Percentiles rank a stretch among this genome's conserved stretches.
These are phyloP conservation scores for Kandelia obovata DNA, from an alignment of 345 rosid species.

Conservation along the genomic window DNA sequence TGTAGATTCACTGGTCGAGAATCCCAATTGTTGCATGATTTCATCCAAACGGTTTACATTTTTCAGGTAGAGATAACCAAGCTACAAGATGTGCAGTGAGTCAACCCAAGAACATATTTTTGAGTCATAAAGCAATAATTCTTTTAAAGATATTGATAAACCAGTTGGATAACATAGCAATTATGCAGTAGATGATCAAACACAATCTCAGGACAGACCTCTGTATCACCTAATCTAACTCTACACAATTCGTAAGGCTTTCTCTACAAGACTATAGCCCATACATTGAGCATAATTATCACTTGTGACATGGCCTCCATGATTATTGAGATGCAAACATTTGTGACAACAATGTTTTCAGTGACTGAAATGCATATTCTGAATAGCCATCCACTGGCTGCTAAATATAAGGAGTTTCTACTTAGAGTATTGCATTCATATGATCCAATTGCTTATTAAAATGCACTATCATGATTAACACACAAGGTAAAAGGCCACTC, in stretches of 20 bases:
- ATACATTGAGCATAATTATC: not conserved
- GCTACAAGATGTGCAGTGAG: conserved; percentile 32
- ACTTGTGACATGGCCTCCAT: not conserved
- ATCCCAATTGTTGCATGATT: conserved; percentile 78
- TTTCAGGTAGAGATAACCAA: conserved; percentile 78
- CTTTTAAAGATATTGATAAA: not conserved
- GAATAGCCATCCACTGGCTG: not conserved
- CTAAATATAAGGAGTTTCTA: not conserved
- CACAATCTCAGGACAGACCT: not conserved
- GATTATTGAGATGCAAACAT: not conserved
- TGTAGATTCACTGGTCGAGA: conserved; percentile 53
- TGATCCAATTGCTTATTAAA: conserved; percentile 1
- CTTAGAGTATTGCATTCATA: not conserved
- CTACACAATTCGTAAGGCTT: not conserved
- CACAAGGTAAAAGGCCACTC: conserved; percentile 21
- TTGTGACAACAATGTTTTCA: not conserved
- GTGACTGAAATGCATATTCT: not conserved
- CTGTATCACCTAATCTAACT: not conserved
- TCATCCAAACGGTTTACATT: conserved; percentile 68
- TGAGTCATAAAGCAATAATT: conserved; percentile 2
- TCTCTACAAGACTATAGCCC: not conserved
- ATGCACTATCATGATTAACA: not conserved
- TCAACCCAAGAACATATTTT: conserved; percentile 4
- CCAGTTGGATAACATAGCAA: conserved; percentile 4
- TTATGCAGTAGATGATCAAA: not conserved